These are phyloP conservation scores for Chernovozyma aurita DNA, from an alignment of 1,139 yeast species.

Conservation along the genomic window DNA sequence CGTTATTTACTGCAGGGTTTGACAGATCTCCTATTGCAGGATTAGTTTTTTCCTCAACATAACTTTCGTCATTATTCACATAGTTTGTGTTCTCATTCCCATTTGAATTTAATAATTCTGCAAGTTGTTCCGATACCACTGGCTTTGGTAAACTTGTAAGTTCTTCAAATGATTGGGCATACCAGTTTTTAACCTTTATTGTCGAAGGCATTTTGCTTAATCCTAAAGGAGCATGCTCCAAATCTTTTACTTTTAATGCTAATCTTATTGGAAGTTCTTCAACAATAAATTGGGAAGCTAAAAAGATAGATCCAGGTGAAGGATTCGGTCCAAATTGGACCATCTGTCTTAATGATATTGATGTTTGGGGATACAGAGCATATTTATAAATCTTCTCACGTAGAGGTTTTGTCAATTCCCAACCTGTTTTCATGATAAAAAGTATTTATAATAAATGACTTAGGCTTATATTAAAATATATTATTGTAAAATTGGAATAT, in stretches of 20 bases:
- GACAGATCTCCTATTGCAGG: slow-evolving; percentile 28
- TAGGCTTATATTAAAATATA: too few species aligned
- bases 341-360: slow-evolving; percentile 82
- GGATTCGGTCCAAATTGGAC: slow-evolving; percentile 87
- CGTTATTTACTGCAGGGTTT: slow-evolving; percentile 40
- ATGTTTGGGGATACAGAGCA: slow-evolving; percentile 78
- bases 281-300: slow-evolving; percentile 81
- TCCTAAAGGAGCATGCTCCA: slow-evolving; percentile 77
- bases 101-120: slow-evolving; percentile 26
- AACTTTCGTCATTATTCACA: slow-evolving; percentile 13
- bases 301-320: slow-evolving; percentile 70
- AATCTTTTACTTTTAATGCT: slow-evolving; percentile 81
- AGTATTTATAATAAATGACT: too few species aligned
- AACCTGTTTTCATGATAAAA: slow-evolving; percentile 41
- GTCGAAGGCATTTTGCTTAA: slow-evolving; percentile 72
- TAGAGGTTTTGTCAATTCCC: slow-evolving; percentile 41
- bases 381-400: slow-evolving; percentile 45
- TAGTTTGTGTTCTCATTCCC: slow-evolving; percentile 8
- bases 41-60: slow-evolving; percentile 19
- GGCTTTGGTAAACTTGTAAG: slow-evolving; percentile 57
- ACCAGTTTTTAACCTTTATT: slow-evolving; percentile 78
- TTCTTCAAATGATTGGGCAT: slow-evolving; percentile 87
- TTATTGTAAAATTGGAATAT: not conserved
- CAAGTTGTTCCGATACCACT: slow-evolving; percentile 33
- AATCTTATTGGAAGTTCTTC: slow-evolving; percentile 85